Conservation (phyloP, 257 asterid species). For the Sherardia arvensis region DNA sequence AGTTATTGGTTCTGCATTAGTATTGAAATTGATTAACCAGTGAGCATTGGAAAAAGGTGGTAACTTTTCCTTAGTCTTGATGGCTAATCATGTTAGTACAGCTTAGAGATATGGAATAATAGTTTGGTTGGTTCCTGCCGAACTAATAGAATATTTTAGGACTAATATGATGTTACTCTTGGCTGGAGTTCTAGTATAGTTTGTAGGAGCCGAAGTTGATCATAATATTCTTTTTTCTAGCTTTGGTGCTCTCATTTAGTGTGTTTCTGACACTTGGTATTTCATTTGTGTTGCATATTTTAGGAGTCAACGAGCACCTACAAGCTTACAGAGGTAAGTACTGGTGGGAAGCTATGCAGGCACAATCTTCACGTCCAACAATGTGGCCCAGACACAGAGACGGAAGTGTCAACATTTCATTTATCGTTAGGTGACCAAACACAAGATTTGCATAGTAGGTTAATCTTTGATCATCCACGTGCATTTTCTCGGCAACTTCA, state of each 20-base stretch:
- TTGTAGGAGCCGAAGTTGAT: neutral
- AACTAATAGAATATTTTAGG: neutral
- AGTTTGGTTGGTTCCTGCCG: neutral
- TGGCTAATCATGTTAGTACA: neutral
- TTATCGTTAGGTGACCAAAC: constrained; percentile 62
- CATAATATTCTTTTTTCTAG: neutral
- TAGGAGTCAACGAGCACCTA: constrained; percentile 66
- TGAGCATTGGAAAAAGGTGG: too few relatives aligned
- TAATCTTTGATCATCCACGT: constrained; percentile 80
- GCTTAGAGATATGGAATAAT: neutral
- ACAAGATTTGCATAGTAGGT: constrained; percentile 82
- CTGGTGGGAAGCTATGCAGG: constrained; percentile 86
- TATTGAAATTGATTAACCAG: neutral
- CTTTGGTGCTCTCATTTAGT: neutral
- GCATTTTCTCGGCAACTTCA: constrained; percentile 81
- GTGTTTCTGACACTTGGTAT: neutral
- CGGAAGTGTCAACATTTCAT: constrained; percentile 81
- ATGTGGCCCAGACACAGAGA: constrained; percentile 66
- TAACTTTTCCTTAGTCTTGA: neutral
- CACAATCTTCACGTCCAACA: constrained; percentile 88
- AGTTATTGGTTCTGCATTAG: neutral
- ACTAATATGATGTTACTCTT: too few relatives aligned
- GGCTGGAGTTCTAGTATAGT: neutral
- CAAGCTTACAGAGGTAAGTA: constrained; percentile 68
- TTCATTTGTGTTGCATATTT: neutral